Conservation (phyloP, 2,329 filamentous ascomycete genomes). For the Fusarium sp. region DNA sequence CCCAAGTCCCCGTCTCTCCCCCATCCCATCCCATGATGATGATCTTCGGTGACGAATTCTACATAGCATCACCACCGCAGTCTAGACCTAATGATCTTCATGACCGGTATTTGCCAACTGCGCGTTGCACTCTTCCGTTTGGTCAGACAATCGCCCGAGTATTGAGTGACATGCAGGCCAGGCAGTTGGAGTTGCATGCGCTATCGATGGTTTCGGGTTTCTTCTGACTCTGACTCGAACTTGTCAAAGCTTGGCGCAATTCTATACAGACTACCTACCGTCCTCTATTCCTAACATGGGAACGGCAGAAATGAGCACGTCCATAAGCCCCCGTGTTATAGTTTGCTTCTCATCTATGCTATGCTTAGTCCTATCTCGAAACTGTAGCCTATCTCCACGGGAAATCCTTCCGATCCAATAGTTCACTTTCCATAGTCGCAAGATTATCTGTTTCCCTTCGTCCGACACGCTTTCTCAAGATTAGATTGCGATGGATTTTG, state of each 20-base stretch:
- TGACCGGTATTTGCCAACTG: slow-evolving; percentile 18
- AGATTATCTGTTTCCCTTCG: not conserved
- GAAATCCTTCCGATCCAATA: slow-evolving; percentile 15
- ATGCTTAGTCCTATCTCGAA: slow-evolving; percentile 12
- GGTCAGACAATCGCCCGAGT: slow-evolving; percentile 28
- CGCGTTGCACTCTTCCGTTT: slow-evolving; percentile 14
- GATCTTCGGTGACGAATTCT: slow-evolving; percentile 16
- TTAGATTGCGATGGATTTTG: slow-evolving; percentile 10
- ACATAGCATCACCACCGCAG: slow-evolving; percentile 16
- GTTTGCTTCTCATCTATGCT: slow-evolving; percentile 18
- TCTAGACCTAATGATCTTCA: slow-evolving; percentile 41
- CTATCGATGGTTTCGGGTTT: slow-evolving; percentile 1
- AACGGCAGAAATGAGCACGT: slow-evolving; percentile 10
- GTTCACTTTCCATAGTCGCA: not conserved
- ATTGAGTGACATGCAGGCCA: slow-evolving; percentile 32
- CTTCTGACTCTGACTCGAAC: slow-evolving; percentile 36
- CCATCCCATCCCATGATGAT: slow-evolving; percentile 18
- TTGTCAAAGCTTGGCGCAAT: slow-evolving; percentile 23
- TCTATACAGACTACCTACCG: slow-evolving; percentile 2
- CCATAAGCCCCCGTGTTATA: slow-evolving; percentile 16
- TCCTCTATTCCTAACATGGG: slow-evolving; percentile 9
- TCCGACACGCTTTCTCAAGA: slow-evolving; percentile 1
- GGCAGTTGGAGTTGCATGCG: not conserved
- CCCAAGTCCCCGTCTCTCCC: not conserved
- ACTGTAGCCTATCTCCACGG: slow-evolving; percentile 15